Evolutionary conservation across 352 stramenopile genomes (phyloP).

Genomic region (Globisporangium spiculum): DNA sequence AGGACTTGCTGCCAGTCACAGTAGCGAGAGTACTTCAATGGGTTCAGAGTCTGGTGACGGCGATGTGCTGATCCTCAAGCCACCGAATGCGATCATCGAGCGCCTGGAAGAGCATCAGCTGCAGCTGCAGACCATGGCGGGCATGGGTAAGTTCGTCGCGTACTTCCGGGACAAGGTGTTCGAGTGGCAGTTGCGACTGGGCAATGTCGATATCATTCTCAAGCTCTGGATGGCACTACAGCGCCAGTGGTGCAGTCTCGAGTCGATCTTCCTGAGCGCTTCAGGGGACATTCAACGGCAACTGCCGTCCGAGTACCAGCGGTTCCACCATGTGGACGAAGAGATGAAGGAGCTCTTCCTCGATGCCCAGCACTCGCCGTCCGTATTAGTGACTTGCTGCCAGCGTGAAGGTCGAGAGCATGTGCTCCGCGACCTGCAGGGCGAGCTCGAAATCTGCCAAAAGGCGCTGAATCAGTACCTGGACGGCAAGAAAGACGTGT

Average conservation of each 20-base stretch:
- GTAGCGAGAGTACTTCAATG: background rate
- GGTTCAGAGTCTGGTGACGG: constrained; percentile 35
- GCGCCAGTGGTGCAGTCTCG: constrained; percentile 91
- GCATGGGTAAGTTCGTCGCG: constrained; percentile 95
- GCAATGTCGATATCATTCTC: constrained; percentile 91
- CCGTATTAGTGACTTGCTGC: constrained; percentile 73
- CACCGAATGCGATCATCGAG: constrained; percentile 91
- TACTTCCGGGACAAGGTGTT: constrained; percentile 96
- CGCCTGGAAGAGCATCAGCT: constrained; percentile 94
- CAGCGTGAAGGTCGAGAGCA: constrained; percentile 75
- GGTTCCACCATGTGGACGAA: constrained; percentile 85
- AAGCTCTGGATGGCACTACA: constrained; percentile 93
- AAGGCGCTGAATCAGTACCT: constrained; percentile 96
- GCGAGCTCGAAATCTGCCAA: constrained; percentile 93
- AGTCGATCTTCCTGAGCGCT: constrained; percentile 93
- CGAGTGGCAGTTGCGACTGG: constrained; percentile 90
- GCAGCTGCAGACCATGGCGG: constrained; percentile 94
- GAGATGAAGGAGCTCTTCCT: constrained; percentile 81
- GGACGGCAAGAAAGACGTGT: constrained; percentile 96
- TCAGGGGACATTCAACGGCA: constrained; percentile 91
- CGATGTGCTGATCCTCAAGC: constrained; percentile 88
- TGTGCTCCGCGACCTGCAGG: constrained; percentile 77
- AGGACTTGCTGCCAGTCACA: background rate
- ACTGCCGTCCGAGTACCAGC: constrained; percentile 89
- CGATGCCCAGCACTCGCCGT: constrained; percentile 59